A percentile compares a stretch with the other conserved stretches of the same genome.
These are phyloP conservation scores for Dispira simplex DNA, from an alignment of 192 early-diverging fungal species.

Conservation along the genomic window DNA sequence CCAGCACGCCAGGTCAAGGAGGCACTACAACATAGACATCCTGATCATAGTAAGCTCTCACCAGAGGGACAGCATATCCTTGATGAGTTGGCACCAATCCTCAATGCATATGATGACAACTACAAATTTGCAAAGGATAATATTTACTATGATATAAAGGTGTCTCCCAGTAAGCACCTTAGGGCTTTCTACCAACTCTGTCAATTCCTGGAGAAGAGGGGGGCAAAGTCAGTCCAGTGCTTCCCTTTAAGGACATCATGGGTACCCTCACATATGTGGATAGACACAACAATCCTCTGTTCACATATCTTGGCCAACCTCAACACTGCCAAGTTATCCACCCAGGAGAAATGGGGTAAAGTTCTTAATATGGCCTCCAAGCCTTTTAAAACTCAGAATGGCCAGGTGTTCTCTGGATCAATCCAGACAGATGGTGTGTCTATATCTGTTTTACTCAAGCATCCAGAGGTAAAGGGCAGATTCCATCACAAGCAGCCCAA, in stretches of 20 bases:
- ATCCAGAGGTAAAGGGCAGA: background rate
- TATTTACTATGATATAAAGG: constrained; percentile 13
- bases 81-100: too few relatives aligned
- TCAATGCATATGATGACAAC: too few relatives aligned
- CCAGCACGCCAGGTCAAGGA: background rate
- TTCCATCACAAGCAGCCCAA: background rate
- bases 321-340: background rate
- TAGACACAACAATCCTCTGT: background rate
- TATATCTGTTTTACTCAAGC: background rate
- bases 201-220: constrained; percentile 1
- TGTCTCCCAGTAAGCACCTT: background rate
- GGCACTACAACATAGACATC: too few relatives aligned
- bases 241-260: constrained; percentile 5
- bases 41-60: too few relatives aligned
- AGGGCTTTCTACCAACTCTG: constrained; percentile 7
- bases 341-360: background rate
- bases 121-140: background rate
- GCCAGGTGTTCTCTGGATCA: background rate
- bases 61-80: too few relatives aligned
- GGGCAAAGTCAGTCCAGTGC: constrained; percentile 10
- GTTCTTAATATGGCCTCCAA: background rate
- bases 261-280: constrained; percentile 1
- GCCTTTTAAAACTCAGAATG: background rate
- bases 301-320: background rate
- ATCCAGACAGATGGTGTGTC: constrained; percentile 1